These are phyloP conservation scores for Phyllostachys edulis DNA, from an alignment of 176 grass and related monocot genomes.

Conservation along the genomic window DNA sequence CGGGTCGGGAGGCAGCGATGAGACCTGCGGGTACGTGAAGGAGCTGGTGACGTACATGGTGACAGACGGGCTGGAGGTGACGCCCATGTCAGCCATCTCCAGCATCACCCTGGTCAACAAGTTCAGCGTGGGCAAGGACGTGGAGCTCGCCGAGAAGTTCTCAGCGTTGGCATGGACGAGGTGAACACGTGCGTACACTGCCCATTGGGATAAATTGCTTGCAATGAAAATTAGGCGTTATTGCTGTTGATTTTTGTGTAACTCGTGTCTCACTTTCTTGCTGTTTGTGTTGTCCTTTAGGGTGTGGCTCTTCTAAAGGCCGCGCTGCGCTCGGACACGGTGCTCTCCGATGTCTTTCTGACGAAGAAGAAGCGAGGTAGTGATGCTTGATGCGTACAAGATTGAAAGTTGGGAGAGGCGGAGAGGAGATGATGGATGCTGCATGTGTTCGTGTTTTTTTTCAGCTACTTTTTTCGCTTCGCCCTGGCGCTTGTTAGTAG, in stretches of 20 bases:
- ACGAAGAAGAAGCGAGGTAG: too few species aligned
- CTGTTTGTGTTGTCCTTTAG: neutral
- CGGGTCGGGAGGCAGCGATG: neutral
- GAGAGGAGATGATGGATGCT: too few species aligned
- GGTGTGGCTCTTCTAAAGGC: conserved; percentile 40
- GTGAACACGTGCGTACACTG: neutral
- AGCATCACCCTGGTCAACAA: conserved; percentile 45
- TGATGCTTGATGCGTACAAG: too few species aligned
- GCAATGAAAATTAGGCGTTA: too few species aligned
- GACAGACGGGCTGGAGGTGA: conserved; percentile 45
- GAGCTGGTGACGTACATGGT: conserved; percentile 51
- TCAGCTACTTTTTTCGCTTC: too few species aligned
- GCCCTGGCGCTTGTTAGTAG: too few species aligned
- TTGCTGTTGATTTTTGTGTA: too few species aligned
- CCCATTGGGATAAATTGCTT: neutral
- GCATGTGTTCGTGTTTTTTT: too few species aligned
- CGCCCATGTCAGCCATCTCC: conserved; percentile 64
- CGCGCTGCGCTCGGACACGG: conserved; percentile 38
- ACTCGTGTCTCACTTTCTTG: neutral
- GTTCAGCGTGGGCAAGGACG: conserved; percentile 19
- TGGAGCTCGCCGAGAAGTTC: conserved; percentile 52
- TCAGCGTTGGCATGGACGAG: conserved; percentile 34
- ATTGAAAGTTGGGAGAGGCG: too few species aligned
- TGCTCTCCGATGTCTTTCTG: conserved; percentile 46
- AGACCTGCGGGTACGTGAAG: conserved; percentile 46